phyloP scores from a whole-genome alignment of 805 yeast species.

The Kregervanrija delftensis region DNA sequence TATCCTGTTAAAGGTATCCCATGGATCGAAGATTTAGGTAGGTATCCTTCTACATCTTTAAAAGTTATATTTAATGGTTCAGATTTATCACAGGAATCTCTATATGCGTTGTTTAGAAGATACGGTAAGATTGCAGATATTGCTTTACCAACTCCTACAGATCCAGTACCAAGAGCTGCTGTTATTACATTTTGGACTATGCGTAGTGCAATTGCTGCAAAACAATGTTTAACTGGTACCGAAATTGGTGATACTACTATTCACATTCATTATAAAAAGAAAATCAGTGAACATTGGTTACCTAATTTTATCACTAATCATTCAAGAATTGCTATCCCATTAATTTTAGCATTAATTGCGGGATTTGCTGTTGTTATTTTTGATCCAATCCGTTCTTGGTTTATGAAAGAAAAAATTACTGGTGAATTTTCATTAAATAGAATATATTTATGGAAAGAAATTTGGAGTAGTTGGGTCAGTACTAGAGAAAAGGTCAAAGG shows the following conservation, averaged over 20 bases:
- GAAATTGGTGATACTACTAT: constrained; percentile 54
- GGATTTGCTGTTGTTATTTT: constrained; percentile 78
- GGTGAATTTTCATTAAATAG: constrained; percentile 42
- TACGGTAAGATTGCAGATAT: constrained; percentile 83
- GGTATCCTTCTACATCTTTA: constrained; percentile 61
- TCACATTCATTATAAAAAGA: constrained; percentile 67
- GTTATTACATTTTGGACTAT: constrained; percentile 47
- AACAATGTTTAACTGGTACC: constrained; percentile 84
- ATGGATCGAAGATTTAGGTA: constrained; percentile 89
- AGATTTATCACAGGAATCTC: constrained; percentile 64
- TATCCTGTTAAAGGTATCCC: constrained; percentile 86
- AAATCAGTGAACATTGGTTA: constrained; percentile 45
- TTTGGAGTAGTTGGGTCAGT: constrained; percentile 25
- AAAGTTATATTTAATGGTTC: constrained; percentile 73
- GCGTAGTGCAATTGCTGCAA: constrained; percentile 76
- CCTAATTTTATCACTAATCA: constrained; percentile 61
- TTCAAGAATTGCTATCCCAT: constrained; percentile 76
- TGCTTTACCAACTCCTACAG: constrained; percentile 42
- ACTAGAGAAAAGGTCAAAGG: constrained; percentile 23
- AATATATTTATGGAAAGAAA: constrained; percentile 25
- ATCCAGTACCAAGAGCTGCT: constrained; percentile 42
- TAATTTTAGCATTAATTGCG: constrained; percentile 70
- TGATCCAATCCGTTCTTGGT: constrained; percentile 86
- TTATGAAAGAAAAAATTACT: constrained; percentile 66
- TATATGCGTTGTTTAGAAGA: constrained; percentile 76